Evolutionary conservation across 1,139 yeast species (phyloP), one percentile per base, ranked within the genome.

Genomic region (Nakaseomyces sp.): DNA sequence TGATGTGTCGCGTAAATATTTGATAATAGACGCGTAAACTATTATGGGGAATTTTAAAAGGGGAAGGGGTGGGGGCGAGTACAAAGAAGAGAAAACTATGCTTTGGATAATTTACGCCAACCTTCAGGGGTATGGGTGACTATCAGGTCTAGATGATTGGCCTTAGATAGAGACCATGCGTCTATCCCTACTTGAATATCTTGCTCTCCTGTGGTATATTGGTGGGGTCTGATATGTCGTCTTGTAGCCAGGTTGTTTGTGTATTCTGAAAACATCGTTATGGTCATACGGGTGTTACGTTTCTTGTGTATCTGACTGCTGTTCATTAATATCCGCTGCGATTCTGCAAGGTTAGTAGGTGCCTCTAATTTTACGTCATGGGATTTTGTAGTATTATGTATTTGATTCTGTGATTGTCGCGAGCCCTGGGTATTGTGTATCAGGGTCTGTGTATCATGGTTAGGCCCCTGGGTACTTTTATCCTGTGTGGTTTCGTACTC

Each of bases 251-350:
- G 36, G 6, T n/a, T 50, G 19, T 50, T 49, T 8, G 54, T 50
- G 25, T 47, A 47, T 25, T 53, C 56, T 3, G 57, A 50, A 39
- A 48, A 51, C 47, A 46, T 43, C 2, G 39, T 12, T 29, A 49
- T 17, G 9, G 31, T 35, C 30, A 44, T 41, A 1, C 40, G 36
- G 6, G 22, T 32, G 15, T 32, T 32, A 10, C 36, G 36, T 32
- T 5, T 32, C 24, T 32, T 32, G n/a, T n/a, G n/a, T n/a, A 26
- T 9, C 24, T 22, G 24, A 22, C 24, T 22, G 3, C 24, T 22
- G 9, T 22, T 22, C 24, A 22, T 22, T 22, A 22, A 7, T 6
- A 22, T 22, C 24, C 24, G 24, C 2, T 22, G 24, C 9, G 24
- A 9, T 22, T 22, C 24, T 22, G n/a, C n/a, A n/a, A n/a, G n/a